Conservation (phyloP, 306 rosid species). For the Luffa aegyptiaca region DNA sequence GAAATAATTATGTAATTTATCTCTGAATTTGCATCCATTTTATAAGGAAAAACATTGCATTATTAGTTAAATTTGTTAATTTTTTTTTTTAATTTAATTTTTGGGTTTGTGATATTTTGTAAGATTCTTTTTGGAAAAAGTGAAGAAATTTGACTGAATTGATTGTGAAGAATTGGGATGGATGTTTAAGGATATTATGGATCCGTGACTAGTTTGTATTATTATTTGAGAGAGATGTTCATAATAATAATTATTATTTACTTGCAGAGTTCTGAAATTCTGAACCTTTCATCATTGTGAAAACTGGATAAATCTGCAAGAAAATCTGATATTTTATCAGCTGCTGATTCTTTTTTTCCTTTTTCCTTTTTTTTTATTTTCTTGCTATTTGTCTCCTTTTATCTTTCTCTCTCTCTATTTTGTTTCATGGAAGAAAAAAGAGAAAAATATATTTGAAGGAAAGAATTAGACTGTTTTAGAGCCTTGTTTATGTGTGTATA, state of each 20-base stretch:
- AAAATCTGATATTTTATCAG: constrained; percentile 1
- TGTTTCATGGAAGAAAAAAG: not conserved
- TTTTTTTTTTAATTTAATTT: not conserved
- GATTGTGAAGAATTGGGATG: not conserved
- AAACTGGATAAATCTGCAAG: constrained; percentile 24
- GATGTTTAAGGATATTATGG: constrained; percentile 3
- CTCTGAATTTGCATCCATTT: not conserved
- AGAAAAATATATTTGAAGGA: not conserved
- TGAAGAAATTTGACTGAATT: not conserved
- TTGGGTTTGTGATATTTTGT: not conserved
- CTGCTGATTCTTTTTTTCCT: not conserved
- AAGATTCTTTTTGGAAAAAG: not conserved
- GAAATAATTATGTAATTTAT: not conserved
- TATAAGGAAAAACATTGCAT: not conserved
- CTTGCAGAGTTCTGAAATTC: constrained; percentile 26
- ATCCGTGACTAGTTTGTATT: constrained; percentile 1
- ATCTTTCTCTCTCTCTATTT: not conserved
- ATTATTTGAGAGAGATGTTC: constrained; percentile 2
- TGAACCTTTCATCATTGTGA: constrained; percentile 54
- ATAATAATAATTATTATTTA: constrained; percentile 26
- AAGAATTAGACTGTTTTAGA: not conserved
- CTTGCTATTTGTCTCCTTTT: not conserved
- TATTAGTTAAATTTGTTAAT: not conserved
- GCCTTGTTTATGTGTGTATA: not conserved
- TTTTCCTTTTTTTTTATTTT: not conserved